These are phyloP conservation scores for Trypanosoma mega DNA, from an alignment of 208 protist species.

Conservation along the genomic window DNA sequence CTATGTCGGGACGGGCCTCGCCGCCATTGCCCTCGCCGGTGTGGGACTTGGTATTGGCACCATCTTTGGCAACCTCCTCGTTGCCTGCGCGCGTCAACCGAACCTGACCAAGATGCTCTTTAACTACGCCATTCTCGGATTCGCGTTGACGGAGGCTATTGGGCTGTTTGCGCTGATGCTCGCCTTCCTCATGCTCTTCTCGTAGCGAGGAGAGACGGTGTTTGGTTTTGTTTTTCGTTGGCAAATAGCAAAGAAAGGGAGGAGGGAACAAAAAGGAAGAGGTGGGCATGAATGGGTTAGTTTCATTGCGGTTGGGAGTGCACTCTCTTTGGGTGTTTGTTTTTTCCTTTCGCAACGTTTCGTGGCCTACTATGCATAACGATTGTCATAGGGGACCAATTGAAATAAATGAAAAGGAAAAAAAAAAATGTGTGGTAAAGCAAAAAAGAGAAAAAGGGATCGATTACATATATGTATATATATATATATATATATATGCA, in stretches of 20 bases:
- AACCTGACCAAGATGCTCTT: slow-evolving; percentile 77
- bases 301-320: no score
- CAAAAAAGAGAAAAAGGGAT: no score
- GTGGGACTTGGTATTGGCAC: slow-evolving; percentile 78
- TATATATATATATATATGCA: not conserved
- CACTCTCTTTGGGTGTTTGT: no score
- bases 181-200: slow-evolving; percentile 83
- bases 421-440: not conserved
- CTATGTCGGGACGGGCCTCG: slow-evolving; percentile 72
- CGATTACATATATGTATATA: not conserved
- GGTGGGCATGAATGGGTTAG: not conserved
- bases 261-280: not conserved
- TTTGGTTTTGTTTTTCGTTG: not conserved
- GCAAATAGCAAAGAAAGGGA: not conserved
- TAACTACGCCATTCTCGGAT: slow-evolving; percentile 83
- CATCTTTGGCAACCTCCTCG: slow-evolving; percentile 63
- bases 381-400: not conserved
- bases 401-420: not conserved
- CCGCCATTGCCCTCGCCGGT: slow-evolving; percentile 66
- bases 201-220: slow-evolving; percentile 28
- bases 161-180: slow-evolving; percentile 76
- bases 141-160: slow-evolving; percentile 80
- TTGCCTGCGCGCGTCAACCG: slow-evolving; percentile 73
- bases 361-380: no score
- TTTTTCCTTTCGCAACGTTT: no score